phyloP scores from a whole-genome alignment of 345 rosid genomes.

The Pugionium cornutum region DNA sequence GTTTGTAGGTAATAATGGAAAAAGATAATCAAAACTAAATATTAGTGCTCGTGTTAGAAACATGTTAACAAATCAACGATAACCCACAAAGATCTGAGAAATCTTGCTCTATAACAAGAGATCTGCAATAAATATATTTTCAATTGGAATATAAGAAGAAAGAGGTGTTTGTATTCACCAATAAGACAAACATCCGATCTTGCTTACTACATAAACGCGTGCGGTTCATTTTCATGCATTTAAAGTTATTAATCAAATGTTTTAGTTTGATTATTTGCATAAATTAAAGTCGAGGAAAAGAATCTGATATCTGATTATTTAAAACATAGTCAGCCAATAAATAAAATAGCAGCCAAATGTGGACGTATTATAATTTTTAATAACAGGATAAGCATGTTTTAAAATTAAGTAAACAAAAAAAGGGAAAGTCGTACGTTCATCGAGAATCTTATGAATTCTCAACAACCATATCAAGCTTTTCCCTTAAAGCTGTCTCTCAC shows the following conservation, averaged over 20 bases:
- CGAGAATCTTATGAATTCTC: constrained; percentile 20
- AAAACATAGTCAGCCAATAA: not conserved
- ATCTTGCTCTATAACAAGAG: not conserved
- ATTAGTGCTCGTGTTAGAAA: too few relatives aligned
- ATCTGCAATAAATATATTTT: not conserved
- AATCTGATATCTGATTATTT: constrained; percentile 7
- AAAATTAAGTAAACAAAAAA: not conserved
- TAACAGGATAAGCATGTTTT: not conserved
- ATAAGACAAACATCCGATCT: not conserved
- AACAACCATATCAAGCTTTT: constrained; percentile 24
- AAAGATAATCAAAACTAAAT: too few relatives aligned
- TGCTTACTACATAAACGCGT: constrained; percentile 14
- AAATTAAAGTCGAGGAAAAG: constrained; percentile 14
- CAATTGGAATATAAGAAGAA: not conserved
- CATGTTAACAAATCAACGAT: too few relatives aligned
- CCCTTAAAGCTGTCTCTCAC: constrained; percentile 13
- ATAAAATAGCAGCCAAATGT: not conserved
- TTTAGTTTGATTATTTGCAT: not conserved
- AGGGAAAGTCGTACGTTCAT: constrained; percentile 23
- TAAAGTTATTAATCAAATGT: not conserved
- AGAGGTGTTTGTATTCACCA: constrained; percentile 1
- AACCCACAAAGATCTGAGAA: not conserved
- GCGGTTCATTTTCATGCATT: constrained; percentile 24
- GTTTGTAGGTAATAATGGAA: too few relatives aligned
- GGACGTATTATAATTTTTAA: not conserved